Percentiles rank a stretch among this genome's conserved stretches.
Evolutionary conservation across 2,329 filamentous ascomycete species (phyloP).

Genomic region (Alternaria longipes): DNA sequence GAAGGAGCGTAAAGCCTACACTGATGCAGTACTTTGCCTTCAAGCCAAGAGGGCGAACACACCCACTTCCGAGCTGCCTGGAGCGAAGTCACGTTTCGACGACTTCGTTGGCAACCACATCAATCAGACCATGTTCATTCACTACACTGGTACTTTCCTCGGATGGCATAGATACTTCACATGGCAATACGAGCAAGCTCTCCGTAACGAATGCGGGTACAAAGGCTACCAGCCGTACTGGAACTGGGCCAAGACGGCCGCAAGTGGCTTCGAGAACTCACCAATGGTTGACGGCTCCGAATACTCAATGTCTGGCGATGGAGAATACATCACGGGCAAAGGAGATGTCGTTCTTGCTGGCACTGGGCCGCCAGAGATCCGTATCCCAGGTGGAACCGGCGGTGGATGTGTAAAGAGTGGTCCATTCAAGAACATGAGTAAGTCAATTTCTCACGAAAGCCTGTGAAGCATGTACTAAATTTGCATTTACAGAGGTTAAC

Average conservation of each 20-base stretch:
- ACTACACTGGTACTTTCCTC: constrained; percentile 44
- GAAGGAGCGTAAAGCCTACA: constrained; percentile 47
- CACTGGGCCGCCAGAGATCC: constrained; percentile 36
- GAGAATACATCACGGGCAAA: constrained; percentile 43
- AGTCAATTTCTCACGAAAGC: no score
- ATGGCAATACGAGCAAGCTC: constrained; percentile 53
- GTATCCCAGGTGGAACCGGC: constrained; percentile 61
- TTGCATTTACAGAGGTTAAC: constrained; percentile 30
- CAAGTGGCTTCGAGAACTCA: constrained; percentile 55
- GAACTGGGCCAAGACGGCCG: constrained; percentile 62
- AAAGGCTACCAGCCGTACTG: constrained; percentile 58
- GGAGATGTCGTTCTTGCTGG: constrained; percentile 38
- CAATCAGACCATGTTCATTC: constrained; percentile 46
- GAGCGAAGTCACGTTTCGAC: constrained; percentile 47
- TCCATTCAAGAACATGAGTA: constrained; percentile 58
- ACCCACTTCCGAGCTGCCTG: constrained; percentile 36
- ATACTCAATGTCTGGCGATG: constrained; percentile 58
- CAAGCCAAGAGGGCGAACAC: constrained; percentile 41
- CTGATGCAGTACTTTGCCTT: constrained; percentile 49
- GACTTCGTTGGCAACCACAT: constrained; percentile 52
- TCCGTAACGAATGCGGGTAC: constrained; percentile 55
- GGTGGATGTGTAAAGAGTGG: constrained; percentile 64
- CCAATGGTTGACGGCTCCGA: constrained; percentile 65
- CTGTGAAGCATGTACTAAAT: no score
- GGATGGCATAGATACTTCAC: constrained; percentile 55